Conservation (phyloP, 352 stramenopile genomes). For the Pythium dissotocum region DNA sequence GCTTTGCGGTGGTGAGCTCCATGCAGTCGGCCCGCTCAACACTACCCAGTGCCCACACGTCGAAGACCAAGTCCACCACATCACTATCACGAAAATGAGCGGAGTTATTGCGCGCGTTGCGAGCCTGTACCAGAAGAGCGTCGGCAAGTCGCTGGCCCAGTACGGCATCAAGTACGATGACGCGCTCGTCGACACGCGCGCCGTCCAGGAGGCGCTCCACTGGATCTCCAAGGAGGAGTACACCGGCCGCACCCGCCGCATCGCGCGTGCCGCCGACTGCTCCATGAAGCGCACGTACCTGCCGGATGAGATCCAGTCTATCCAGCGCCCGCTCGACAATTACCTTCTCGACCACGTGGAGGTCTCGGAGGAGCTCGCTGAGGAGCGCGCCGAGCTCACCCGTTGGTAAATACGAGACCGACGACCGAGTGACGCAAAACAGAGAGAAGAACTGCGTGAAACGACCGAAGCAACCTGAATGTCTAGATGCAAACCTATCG, state of each 20-base stretch:
- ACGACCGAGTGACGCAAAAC: background rate
- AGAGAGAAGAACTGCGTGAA: background rate
- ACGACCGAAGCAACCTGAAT: background rate
- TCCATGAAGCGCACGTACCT: conserved; percentile 85
- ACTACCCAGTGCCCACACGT: background rate
- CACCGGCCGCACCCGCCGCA: conserved; percentile 73
- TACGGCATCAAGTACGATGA: conserved; percentile 91
- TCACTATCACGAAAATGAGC: conserved; percentile 22
- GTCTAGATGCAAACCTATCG: background rate
- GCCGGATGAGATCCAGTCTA: conserved; percentile 84
- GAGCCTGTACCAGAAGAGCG: conserved; percentile 80
- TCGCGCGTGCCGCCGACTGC: conserved; percentile 80
- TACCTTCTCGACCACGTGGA: conserved; percentile 69
- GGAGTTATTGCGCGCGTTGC: conserved; percentile 50
- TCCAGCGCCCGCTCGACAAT: conserved; percentile 78
- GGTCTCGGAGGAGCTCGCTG: conserved; percentile 55
- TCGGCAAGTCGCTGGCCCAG: conserved; percentile 75
- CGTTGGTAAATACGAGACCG: conserved; percentile 62
- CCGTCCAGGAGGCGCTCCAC: conserved; percentile 78
- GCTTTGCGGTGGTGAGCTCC: conserved; percentile 29
- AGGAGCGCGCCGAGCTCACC: conserved; percentile 78
- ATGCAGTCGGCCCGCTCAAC: conserved; percentile 1
- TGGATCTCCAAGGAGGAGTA: conserved; percentile 82
- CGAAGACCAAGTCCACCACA: background rate
- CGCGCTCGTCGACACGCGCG: conserved; percentile 75